Conservation (phyloP, 805 yeast species). For the Monosporozyma aquatica region DNA sequence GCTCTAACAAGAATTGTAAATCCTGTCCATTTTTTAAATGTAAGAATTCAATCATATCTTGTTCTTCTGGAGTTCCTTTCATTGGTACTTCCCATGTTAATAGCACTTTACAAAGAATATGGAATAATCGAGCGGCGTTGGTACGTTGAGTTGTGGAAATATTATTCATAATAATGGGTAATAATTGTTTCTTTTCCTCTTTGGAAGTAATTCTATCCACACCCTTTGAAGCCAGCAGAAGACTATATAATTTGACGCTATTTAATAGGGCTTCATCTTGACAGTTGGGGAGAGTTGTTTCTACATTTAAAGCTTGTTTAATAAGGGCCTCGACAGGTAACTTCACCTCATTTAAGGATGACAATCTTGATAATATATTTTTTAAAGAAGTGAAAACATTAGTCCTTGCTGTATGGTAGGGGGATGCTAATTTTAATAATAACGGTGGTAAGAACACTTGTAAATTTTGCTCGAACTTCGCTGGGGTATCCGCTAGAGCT, state of each 20-base stretch:
- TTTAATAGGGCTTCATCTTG: slow-evolving; percentile 30
- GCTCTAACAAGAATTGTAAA: slow-evolving; percentile 36
- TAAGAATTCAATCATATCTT: slow-evolving; percentile 29
- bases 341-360: slow-evolving; percentile 43
- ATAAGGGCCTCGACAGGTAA: slow-evolving; percentile 59
- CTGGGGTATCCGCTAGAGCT: slow-evolving; percentile 63
- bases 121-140: slow-evolving; percentile 51
- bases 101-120: slow-evolving; percentile 48
- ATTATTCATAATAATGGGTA: slow-evolving; percentile 41
- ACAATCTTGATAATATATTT: slow-evolving; percentile 58
- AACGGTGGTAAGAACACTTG: slow-evolving; percentile 65
- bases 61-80: slow-evolving; percentile 38
- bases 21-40: slow-evolving; percentile 34
- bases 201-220: slow-evolving; percentile 40
- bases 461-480: slow-evolving; percentile 52
- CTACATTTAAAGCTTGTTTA: slow-evolving; percentile 52
- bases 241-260: slow-evolving; percentile 49
- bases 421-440: slow-evolving; percentile 67
- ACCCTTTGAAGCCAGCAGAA: slow-evolving; percentile 61
- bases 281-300: slow-evolving; percentile 7
- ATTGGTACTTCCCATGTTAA: slow-evolving; percentile 41
- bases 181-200: slow-evolving; percentile 32
- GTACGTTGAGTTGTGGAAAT: slow-evolving; percentile 34
- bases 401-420: slow-evolving; percentile 53
- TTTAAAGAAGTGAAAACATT: slow-evolving; percentile 60